phyloP scores from a whole-genome alignment of 805 yeast genomes.

The Starmerella tilneyi region DNA sequence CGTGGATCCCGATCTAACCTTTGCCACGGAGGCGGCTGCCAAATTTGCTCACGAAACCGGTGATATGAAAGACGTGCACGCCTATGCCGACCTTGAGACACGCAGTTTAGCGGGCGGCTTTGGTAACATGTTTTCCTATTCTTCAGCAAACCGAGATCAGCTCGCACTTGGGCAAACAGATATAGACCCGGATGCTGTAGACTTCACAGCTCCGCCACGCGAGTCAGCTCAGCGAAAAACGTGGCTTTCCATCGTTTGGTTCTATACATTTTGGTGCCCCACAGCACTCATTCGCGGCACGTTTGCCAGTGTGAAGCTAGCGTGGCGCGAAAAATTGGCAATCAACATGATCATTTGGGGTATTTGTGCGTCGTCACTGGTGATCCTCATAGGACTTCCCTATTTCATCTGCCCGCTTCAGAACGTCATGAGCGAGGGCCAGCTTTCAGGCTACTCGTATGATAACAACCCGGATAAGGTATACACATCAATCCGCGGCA shows the following conservation, averaged over 20 bases:
- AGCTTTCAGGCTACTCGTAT: slow-evolving; percentile 29
- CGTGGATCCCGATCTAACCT: slow-evolving; percentile 32
- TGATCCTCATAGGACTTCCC: slow-evolving; percentile 34
- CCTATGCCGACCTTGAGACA: slow-evolving; percentile 29
- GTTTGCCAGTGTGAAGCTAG: slow-evolving; percentile 33
- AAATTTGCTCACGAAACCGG: slow-evolving; percentile 22
- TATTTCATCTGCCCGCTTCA: slow-evolving; percentile 35
- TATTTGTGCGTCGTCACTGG: slow-evolving; percentile 29
- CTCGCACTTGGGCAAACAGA: slow-evolving; percentile 18
- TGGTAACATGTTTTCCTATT: slow-evolving; percentile 33
- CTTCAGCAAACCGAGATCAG: slow-evolving; percentile 1
- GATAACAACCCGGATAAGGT: slow-evolving; percentile 29
- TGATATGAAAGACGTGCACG: slow-evolving; percentile 20
- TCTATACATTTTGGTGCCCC: slow-evolving; percentile 36
- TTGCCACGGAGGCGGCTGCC: slow-evolving; percentile 30
- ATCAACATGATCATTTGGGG: slow-evolving; percentile 37
- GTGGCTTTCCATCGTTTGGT: slow-evolving; percentile 35
- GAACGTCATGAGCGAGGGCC: slow-evolving; percentile 30
- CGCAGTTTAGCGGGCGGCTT: slow-evolving; percentile 31
- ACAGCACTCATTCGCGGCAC: slow-evolving; percentile 30
- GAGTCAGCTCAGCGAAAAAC: slow-evolving; percentile 29
- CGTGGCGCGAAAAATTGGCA: slow-evolving; percentile 38
- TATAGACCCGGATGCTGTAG: slow-evolving; percentile 30
- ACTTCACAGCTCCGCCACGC: slow-evolving; percentile 25
- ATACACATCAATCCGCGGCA: slow-evolving; percentile 33